Evolutionary conservation across 306 rosid species (phyloP), one percentile per base, ranked within the genome.

Genomic region (Geum urbanum): DNA sequence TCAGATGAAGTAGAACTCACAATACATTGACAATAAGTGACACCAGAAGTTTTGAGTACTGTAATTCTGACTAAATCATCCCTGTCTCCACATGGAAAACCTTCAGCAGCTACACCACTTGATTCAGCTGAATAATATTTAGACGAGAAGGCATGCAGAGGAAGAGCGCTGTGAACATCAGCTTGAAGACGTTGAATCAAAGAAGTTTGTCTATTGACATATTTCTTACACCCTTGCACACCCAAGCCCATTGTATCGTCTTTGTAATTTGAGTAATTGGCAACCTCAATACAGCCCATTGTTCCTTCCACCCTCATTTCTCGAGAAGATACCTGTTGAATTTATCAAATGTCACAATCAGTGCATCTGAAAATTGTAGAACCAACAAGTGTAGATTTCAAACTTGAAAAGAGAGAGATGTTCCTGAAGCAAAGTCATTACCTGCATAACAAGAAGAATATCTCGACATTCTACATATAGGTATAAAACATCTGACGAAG

Each of bases 41-140:
- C 66, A 32, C 91, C 97, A 66, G 74, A 84, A 66, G 97, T 94
- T 87, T 78, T 79, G 71, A 94, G 84, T 83, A 94, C 68, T 5
- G 82, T 76, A 72, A 83, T 77, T 87, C 88, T 94, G 68, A 85
- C 66, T 60, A 85, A 69, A 72, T 68, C 75, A 49, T 77, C 81
- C 65, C 63, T 73, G 65, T 72, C 78, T 70, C 86, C 88, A 67
- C 82, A 81, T 48, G 86, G 86, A 79, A 82, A 79, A 76, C 78
- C 78, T 76, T 81, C 63, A 18, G 76, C 75, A 71, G 41, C 71
- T 55, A 72, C 71, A 78, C 80, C 86, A 78, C 77, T 55, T 69
- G 74, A 72, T 69, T 80, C 74, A 78, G 76, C 81, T 27, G 78
- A 74, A 81, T 79, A 72, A 81, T 79, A 73, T 24, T 24, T 24